phyloP scores from a whole-genome alignment of 805 yeast species.

The Suhomyces prunicola region DNA sequence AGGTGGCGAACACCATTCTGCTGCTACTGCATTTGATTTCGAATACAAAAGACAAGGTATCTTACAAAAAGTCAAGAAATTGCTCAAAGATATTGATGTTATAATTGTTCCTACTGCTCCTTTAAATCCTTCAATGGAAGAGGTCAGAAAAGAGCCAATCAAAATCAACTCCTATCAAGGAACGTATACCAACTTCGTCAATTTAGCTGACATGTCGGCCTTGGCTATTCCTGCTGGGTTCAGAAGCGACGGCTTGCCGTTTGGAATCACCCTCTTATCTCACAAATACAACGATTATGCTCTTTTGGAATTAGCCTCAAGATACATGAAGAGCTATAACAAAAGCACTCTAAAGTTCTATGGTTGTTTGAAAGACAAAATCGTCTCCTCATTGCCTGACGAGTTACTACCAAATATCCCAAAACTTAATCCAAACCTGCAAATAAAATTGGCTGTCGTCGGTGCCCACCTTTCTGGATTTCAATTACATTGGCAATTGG shows the following conservation, averaged over 20 bases:
- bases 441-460: conserved; percentile 82
- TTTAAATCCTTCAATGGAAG: conserved; percentile 76
- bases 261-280: conserved; percentile 84
- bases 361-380: conserved; percentile 48
- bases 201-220: conserved; percentile 90
- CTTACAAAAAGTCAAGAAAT: conserved; percentile 56
- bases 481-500: conserved; percentile 92
- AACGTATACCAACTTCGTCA: conserved; percentile 96
- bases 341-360: conserved; percentile 48
- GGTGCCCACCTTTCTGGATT: conserved; percentile 92
- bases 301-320: conserved; percentile 74
- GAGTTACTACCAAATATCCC: conserved; percentile 47
- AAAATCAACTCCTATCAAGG: conserved; percentile 87
- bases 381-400: conserved; percentile 39
- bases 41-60: conserved; percentile 87
- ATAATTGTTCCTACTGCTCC: conserved; percentile 93
- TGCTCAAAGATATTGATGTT: conserved; percentile 64
- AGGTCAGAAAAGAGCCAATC: conserved; percentile 75
- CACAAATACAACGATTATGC: conserved; percentile 86
- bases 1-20: conserved; percentile 74
- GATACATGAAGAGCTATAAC: conserved; percentile 53
- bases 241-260: conserved; percentile 78
- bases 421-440: conserved; percentile 33
- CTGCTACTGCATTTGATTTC: conserved; percentile 77
- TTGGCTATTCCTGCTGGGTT: conserved; percentile 90